A percentile compares a stretch with the other conserved stretches of the same genome.
Conservation (phyloP, 805 yeast genomes). For the Crinitomyces ghanaensis region DNA sequence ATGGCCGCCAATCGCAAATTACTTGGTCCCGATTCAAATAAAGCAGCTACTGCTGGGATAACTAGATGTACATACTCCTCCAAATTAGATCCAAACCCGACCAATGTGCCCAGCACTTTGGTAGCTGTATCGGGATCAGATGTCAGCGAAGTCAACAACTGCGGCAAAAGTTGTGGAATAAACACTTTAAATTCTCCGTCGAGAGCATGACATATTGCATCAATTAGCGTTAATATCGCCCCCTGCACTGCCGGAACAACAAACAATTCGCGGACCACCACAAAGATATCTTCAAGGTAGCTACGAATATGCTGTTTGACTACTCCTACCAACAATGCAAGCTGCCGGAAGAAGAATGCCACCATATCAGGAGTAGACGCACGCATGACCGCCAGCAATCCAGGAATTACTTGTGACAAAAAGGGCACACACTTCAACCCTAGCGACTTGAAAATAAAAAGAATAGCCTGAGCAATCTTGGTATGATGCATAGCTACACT, state of each 20-base stretch:
- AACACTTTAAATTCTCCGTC: constrained; percentile 88
- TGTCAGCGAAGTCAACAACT: constrained; percentile 66
- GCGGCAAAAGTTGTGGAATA: constrained; percentile 64
- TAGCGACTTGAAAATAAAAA: constrained; percentile 79
- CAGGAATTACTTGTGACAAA: constrained; percentile 78
- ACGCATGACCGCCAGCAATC: constrained; percentile 74
- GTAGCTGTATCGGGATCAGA: constrained; percentile 48
- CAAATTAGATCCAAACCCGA: constrained; percentile 73
- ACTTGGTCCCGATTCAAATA: constrained; percentile 61
- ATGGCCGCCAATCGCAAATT: constrained; percentile 62
- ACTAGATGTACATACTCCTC: constrained; percentile 83
- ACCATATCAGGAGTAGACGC: constrained; percentile 58
- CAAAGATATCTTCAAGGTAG: constrained; percentile 62
- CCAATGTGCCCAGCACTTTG: constrained; percentile 71
- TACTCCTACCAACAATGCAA: constrained; percentile 65
- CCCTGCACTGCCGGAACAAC: constrained; percentile 52
- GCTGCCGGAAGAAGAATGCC: constrained; percentile 81
- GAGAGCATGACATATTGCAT: constrained; percentile 71
- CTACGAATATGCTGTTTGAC: constrained; percentile 89
- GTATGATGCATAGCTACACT: constrained; percentile 81
- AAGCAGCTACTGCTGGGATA: constrained; percentile 71
- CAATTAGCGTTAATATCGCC: constrained; percentile 69
- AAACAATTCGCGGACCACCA: constrained; percentile 65
- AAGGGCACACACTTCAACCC: constrained; percentile 87
- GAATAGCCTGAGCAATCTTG: constrained; percentile 86